phyloP scores from a whole-genome alignment of 1,284 basidiomycete genomes.

The Neolentinus lepideus region DNA sequence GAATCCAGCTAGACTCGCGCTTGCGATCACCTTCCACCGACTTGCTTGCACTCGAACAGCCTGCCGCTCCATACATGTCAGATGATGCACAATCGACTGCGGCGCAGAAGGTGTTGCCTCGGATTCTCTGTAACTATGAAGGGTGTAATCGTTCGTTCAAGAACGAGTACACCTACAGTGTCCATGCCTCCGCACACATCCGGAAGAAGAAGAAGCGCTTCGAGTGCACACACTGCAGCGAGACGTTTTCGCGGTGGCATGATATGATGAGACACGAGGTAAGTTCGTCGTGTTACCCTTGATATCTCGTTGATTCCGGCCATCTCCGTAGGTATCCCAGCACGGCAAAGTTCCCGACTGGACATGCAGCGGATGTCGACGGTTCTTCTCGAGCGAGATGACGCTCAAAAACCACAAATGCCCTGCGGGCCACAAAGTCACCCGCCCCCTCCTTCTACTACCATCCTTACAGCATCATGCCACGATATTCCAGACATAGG shows the following conservation, averaged over 20 bases:
- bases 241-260: conserved; percentile 1
- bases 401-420: not conserved
- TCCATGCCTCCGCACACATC: not conserved
- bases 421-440: not conserved
- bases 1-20: not conserved
- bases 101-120: not conserved
- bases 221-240: not conserved
- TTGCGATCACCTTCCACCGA: not conserved
- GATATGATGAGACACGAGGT: not conserved
- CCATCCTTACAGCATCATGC: not conserved
- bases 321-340: not conserved
- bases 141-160: not conserved
- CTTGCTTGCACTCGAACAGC: not conserved
- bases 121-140: not conserved
- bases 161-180: not conserved
- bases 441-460: not conserved
- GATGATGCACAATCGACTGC: not conserved
- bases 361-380: not conserved
- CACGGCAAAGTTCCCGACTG: not conserved
- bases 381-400: conserved; percentile 1
- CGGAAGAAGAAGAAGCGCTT: not conserved
- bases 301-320: too few relatives aligned
- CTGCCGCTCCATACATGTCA: not conserved
- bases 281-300: not conserved
- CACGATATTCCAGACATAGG: not conserved